Evolutionary conservation across 345 rosid species (phyloP), one percentile per base, ranked within the genome.

Genomic region (Camelina neglecta): DNA sequence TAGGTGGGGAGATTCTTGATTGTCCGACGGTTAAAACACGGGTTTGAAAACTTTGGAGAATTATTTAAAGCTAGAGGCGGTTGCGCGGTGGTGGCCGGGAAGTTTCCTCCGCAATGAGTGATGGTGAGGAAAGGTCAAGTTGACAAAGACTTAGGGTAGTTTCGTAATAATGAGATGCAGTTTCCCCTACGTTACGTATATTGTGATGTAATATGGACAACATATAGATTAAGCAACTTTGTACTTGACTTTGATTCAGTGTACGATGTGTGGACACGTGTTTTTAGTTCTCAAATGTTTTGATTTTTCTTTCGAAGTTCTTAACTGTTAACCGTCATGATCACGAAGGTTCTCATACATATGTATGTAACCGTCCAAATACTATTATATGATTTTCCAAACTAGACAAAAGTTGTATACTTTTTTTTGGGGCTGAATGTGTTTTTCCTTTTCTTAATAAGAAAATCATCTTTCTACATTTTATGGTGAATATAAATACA

Each of bases 41-140:
- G 81, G 7, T 71, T 78, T 72, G 77, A 63, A 51, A 21, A 60
- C n/a, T 41, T n/a, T 16, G 31, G 38, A 3, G 26, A 7, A 54
- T 33, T 54, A 55, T 70, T 76, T 45, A 13, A 63, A 70, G 61
- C 21, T 6, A 15, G 57, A 63, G 80, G 77, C 81, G 73, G 77
- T 78, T 71, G 81, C 58, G 51, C 69, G 73, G 74, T 18, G 77
- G 56, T 72, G 67, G 58, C 72, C 55, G 73, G 77, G 81, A 78
- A 78, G 73, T 42, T 72, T 72, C 81, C 63, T 70, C 65, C 23
- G 18, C 6, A 70, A 36, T 76, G 23, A 36, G 42, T 55, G 39
- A 11, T 56, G 9, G 42, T 16, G 7, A 5, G 44, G 44, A 38
- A 61, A 76, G 11, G 80, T 76, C 71, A 69, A 69, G 53, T 55